Evolutionary conservation across 2,329 filamentous ascomycete genomes (phyloP).

Genomic region (Fusarium nodosum): DNA sequence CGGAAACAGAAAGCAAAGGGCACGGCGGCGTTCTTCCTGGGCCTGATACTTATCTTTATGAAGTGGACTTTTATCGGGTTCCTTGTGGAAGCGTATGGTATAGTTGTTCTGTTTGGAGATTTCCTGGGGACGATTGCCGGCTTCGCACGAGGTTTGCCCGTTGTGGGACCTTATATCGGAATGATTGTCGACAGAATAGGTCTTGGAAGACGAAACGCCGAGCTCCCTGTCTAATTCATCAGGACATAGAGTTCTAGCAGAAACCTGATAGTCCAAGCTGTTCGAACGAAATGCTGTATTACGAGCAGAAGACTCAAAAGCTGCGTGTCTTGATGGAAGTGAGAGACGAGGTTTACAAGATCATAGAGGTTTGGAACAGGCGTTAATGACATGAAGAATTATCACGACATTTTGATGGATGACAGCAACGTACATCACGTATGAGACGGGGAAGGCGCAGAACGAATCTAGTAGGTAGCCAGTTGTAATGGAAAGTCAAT

Average conservation of each 20-base stretch:
- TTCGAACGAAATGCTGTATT: conserved; percentile 4
- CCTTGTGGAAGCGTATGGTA: conserved; percentile 90
- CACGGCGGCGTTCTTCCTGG: conserved; percentile 86
- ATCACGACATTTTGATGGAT: conserved; percentile 17
- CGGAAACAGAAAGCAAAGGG: conserved; percentile 93
- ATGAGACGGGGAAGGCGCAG: conserved; percentile 22
- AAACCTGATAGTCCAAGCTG: background rate
- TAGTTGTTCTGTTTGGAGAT: conserved; percentile 93
- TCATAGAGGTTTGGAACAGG: conserved; percentile 43
- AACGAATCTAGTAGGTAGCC: conserved; percentile 11
- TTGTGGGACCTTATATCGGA: conserved; percentile 89
- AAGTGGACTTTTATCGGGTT: conserved; percentile 95
- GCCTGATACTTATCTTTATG: conserved; percentile 86
- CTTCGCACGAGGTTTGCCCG: conserved; percentile 86
- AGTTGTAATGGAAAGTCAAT: conserved; percentile 19
- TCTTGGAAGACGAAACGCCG: conserved; percentile 77
- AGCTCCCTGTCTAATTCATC: conserved; percentile 76
- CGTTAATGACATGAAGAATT: conserved; percentile 42
- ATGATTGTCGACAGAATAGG: conserved; percentile 78
- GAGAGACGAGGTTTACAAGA: conserved; percentile 38
- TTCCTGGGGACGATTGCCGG: conserved; percentile 93
- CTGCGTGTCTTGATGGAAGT: conserved; percentile 32
- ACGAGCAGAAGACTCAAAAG: conserved; percentile 15
- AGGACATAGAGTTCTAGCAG: background rate
- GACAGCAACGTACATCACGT: conserved; percentile 29